A percentile compares a stretch with the other conserved stretches of the same genome.
These are phyloP conservation scores for Logfia minima DNA, from an alignment of 129 eudicot genomes.

Conservation along the genomic window DNA sequence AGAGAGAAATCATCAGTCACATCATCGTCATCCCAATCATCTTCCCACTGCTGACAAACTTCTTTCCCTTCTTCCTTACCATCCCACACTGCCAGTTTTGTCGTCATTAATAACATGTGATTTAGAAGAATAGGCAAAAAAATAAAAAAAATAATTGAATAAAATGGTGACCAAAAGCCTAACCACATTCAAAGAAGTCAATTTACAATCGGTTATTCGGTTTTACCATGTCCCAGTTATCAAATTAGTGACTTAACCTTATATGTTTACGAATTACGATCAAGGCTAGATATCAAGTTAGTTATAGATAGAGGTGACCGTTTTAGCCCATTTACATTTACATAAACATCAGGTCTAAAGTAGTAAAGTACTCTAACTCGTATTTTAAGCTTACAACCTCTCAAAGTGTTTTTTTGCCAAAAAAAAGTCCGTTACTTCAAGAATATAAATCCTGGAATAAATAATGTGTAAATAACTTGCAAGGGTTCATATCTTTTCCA, in stretches of 20 bases:
- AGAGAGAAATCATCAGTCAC: slow-evolving; percentile 91
- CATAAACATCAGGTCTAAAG: background rate
- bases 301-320: background rate
- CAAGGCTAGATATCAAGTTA: background rate
- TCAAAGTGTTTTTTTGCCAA: too few relatives aligned
- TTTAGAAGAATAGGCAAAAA: background rate
- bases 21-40: slow-evolving; percentile 98
- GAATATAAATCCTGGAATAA: background rate
- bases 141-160: background rate
- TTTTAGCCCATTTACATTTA: background rate
- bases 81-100: slow-evolving; percentile 59
- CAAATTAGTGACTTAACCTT: background rate
- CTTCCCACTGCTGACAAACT: slow-evolving; percentile 87
- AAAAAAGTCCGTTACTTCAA: too few relatives aligned
- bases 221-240: background rate
- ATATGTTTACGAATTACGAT: background rate
- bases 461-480: background rate
- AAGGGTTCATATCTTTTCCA: background rate
- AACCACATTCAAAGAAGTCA: background rate
- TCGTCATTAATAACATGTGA: slow-evolving; percentile 10
- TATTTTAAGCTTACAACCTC: background rate
- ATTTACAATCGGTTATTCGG: background rate
- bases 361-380: background rate
- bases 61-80: slow-evolving; percentile 71
- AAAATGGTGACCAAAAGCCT: background rate